Base-by-base conservation (phyloP, 2,329 filamentous ascomycete genomes). In the Blastomyces gilchristii region DNA sequence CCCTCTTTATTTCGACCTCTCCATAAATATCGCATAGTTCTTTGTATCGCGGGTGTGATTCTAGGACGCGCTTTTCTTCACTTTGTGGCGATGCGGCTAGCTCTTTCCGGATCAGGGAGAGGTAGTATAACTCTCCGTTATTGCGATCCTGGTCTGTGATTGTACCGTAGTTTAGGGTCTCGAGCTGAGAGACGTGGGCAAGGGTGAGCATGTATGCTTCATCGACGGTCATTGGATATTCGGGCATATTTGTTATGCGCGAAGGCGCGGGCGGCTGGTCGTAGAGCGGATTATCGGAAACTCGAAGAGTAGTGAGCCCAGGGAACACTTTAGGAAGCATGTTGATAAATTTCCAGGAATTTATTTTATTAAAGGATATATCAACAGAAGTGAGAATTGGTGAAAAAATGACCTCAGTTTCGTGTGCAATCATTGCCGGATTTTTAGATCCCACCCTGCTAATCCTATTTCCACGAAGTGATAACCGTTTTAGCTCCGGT, bases 101-200 rank as follows among this genome's bases (percentile, higher is more conserved):
- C 71, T 94, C 89, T 66, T 86, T 86, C 12, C 84, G 89, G 63
- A 97, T 94, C 62, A 89, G 84, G 0, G 87, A 90, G 12, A 97
- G 84, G 73, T 99, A 99, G 74, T 96, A 99, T 70, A 93, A 87
- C 69, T 97, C 94, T 4, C 91, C 91, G 70, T 97, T 94, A 62
- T 85, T 81, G 22, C 93, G 85, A 73, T 97, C 92, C 52, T 87
- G 84, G 0, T 80, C 69, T 0, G 86, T 86, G 68, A 97, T 86
- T 18, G 79, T 77, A 66, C 86, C 76, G 67, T 77, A 78, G 64
- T 80, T 79, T 22, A 97, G 81, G 0, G 79, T 81, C 61, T 82
- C 82, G 11, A 97, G 82, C 1, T 78, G 77, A 0, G 83, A 82
- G 1, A 97, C 79, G 2, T 91, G 88, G 37, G 87, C 90, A 34